Evolutionary conservation across 495 filamentous ascomycete genomes (phyloP), one percentile per base, ranked within the genome.

Genomic region (Xylaria curta): DNA sequence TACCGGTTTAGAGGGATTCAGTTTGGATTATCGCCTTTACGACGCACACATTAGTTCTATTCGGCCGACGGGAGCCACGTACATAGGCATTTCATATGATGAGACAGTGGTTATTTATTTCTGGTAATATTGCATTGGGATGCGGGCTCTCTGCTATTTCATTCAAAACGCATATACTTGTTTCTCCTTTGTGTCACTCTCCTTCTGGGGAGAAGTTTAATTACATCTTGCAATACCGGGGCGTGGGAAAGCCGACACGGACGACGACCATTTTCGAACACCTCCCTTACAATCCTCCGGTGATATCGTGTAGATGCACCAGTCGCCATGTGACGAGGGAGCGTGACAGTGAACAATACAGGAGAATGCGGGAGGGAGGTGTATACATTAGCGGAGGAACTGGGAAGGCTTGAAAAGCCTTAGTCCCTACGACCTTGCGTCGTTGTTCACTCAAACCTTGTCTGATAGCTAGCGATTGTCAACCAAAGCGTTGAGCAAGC

Each of bases 101-200:
- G 76, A 69, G 74, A 74, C 73, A 69, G 76, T 79, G 78, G 60
- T 73, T 77, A 75, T 77, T 76, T 71, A 78, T 79, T 73, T 80
- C 78, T 77, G 80, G 78, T 80, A 80, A 82, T 80, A 79, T 76
- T 80, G 80, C 80, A 81, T 80, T 80, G 78, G 79, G 74, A 77
- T 76, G 77, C 77, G 77, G 75, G 72, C 71, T 74, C 70, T 74
- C 65, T 76, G 62, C 70, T 73, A 74, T 79, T 60, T 76, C 72
- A 56, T 71, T 75, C 72, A 73, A 69, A 77, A 78, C 72, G 68
- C 77, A 79, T 76, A 77, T 75, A 79, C 71, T 75, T 73, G 42
- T 28, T 60, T 72, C 59, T 66, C 67, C 44, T 66, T 66, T 66
- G 62, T 72, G 19, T 53, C 69, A 47, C 53, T 66, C 31, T 63